Base-by-base conservation (phyloP, 192 early-diverging fungal genomes). In the Paraglomus brasilianum region DNA sequence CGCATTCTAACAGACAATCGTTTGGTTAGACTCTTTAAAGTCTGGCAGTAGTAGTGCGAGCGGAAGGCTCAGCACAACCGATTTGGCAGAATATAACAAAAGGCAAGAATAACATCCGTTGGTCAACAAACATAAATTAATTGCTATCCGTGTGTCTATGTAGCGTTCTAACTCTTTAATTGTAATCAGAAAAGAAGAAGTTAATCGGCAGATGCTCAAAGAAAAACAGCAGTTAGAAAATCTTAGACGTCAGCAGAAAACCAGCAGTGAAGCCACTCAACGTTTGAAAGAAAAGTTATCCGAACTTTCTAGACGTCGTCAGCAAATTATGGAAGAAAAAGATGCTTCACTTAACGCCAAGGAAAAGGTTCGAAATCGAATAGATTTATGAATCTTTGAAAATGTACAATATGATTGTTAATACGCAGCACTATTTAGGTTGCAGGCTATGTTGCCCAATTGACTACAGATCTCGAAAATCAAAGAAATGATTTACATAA, bases 101-200 rank as follows among this genome's bases (percentile, higher is more conserved):
- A 63, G 63, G 66, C 70, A 71, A 3, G 22, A 46, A 48, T 21
- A 14, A 5, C 46, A 19, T 10, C 17, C 13, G 3, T 66, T 9
- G 3, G n/a, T n/a, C n/a, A n/a, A n/a, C n/a, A n/a, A n/a, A n/a
- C n/a, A n/a, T n/a, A n/a, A n/a, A n/a, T n/a, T n/a, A n/a, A n/a
- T n/a, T n/a, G n/a, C n/a, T n/a, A n/a, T n/a, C n/a, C n/a, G n/a
- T n/a, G n/a, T n/a, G 1, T 64, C 8, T 15, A 11, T 21, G n/a
- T 55, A 21, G 52, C 5, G 52, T 55, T 55, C 8, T 47, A 44
- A 41, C n/a, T 14, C 22, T 38, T 36, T 44, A 24, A 15, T 38
- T 22, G 14, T n/a, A n/a, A n/a, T 40, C 40, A 91, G 87, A 45
- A 92, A 92, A 50, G 91, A 93, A 69, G 79, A 90, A 69, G 87